Conservation (phyloP, 805 yeast genomes). For the Candida ulmi region DNA sequence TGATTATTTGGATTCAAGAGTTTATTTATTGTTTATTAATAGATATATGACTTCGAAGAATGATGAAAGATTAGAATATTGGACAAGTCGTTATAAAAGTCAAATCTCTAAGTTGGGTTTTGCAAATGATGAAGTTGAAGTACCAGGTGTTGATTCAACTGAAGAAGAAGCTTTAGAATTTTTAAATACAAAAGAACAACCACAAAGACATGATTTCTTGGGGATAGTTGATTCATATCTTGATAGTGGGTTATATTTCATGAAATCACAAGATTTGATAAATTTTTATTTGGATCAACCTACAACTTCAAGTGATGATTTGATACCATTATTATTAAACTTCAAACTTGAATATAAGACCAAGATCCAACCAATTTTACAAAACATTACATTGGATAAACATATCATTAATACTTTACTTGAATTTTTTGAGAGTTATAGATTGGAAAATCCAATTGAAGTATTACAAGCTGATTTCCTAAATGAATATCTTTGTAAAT, state of each 20-base stretch:
- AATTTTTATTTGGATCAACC: constrained; percentile 20
- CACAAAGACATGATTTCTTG: constrained; percentile 22
- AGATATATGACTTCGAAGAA: constrained; percentile 25
- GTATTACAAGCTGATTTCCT: constrained; percentile 16
- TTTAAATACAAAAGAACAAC: constrained; percentile 24
- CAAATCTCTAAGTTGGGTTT: constrained; percentile 25
- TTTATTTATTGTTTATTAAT: constrained; percentile 30
- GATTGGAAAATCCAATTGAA: constrained; percentile 10
- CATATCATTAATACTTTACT: constrained; percentile 10
- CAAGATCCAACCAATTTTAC: constrained; percentile 19
- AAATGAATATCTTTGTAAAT: constrained; percentile 13
- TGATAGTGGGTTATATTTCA: constrained; percentile 1
- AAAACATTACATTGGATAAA: constrained; percentile 9
- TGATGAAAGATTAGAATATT: constrained; percentile 23
- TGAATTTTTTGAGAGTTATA: constrained; percentile 14
- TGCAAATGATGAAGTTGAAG: constrained; percentile 3
- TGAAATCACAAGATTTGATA: constrained; percentile 15
- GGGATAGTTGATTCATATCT: constrained; percentile 22
- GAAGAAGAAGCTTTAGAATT: constrained; percentile 26
- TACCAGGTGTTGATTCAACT: constrained; percentile 16
- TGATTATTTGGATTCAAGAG: constrained; percentile 32
- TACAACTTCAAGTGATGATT: constrained; percentile 10
- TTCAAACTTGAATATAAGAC: constrained; percentile 21
- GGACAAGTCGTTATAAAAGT: constrained; percentile 26
- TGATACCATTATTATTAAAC: constrained; percentile 16